Evolutionary conservation across 306 rosid species (phyloP).

Genomic region (Pyrus communis): DNA sequence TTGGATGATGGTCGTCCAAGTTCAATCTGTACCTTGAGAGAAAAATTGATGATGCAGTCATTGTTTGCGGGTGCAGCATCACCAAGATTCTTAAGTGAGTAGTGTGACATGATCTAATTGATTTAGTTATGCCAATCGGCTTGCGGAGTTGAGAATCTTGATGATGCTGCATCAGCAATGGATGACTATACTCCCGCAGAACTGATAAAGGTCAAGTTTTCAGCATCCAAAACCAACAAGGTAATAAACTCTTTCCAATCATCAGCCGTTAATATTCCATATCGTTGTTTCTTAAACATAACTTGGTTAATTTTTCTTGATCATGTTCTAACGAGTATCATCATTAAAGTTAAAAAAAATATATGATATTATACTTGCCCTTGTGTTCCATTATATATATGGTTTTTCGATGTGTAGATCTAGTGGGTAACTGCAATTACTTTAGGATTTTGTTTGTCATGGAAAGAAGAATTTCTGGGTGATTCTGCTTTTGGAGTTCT

Average conservation of each 20-base stretch:
- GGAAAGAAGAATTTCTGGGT: neutral
- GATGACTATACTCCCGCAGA: constrained; percentile 27
- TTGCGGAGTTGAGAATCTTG: constrained; percentile 74
- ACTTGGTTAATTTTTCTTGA: neutral
- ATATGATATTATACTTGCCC: neutral
- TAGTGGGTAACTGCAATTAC: neutral
- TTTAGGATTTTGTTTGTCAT: neutral
- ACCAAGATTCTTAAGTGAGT: constrained; percentile 70
- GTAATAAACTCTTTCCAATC: neutral
- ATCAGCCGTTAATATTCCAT: neutral
- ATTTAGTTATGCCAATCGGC: neutral
- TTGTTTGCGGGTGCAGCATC: constrained; percentile 94
- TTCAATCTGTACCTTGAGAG: neutral
- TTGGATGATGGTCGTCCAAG: neutral
- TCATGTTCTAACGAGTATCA: neutral
- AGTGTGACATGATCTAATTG: neutral
- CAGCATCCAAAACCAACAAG: neutral
- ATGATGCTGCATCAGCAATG: constrained; percentile 99
- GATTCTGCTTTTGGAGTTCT: neutral
- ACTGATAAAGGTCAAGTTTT: neutral
- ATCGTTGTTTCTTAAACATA: neutral
- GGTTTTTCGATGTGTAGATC: neutral
- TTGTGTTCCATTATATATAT: neutral
- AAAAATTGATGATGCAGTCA: constrained; percentile 20
- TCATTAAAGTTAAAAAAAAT: neutral